Base-by-base conservation (phyloP, 768 basidiomycete genomes). In the Rubroboletus satanas region DNA sequence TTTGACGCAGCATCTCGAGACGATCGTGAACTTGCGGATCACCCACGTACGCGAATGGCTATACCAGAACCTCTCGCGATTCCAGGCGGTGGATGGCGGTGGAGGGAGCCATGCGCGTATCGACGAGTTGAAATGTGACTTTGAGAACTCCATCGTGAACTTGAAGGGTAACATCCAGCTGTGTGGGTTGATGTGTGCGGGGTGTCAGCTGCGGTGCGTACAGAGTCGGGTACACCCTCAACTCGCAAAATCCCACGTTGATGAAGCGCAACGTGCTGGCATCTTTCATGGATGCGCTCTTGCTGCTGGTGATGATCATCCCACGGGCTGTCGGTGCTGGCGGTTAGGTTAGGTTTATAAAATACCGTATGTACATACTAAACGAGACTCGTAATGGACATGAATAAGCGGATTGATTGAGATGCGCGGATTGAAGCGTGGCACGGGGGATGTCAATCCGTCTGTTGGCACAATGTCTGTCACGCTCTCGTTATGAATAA, bases 261-360 rank as follows among this genome's bases (percentile, higher is more conserved):
- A 83, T 95, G 55, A 99, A 99, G 66, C 85, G 92, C 39, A 97
- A 89, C 62, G 90, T 98, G 8, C 79, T 98, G 1, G 88, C 93
- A 0, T 90, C 93, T 0, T 98, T 99, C 70, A 90, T 90, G 3
- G 87, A 90, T 56, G 81, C 93, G 2, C 83, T 99, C 7, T 75
- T 98, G 0, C 76, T 98, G 0, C 96, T 97, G 0, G 97, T 99
- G 17, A 97, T 95, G 1, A 96, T 98, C 67, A 94, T 98, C 2
- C 96, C 96, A 0, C 84, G 90, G 14, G 83, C 87, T 1, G 80
- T 82, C 5, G 85, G 85, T 18, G 84, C 85, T 4, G 85, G 87
- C 0, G 89, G n/a, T n/a, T n/a, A n/a, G n/a, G n/a, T n/a, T n/a
- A n/a, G n/a, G n/a, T n/a, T n/a, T n/a, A n/a, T n/a, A n/a, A n/a